Evolutionary conservation across 1,284 basidiomycete genomes (phyloP).

Genomic region (Naganishia albida): DNA sequence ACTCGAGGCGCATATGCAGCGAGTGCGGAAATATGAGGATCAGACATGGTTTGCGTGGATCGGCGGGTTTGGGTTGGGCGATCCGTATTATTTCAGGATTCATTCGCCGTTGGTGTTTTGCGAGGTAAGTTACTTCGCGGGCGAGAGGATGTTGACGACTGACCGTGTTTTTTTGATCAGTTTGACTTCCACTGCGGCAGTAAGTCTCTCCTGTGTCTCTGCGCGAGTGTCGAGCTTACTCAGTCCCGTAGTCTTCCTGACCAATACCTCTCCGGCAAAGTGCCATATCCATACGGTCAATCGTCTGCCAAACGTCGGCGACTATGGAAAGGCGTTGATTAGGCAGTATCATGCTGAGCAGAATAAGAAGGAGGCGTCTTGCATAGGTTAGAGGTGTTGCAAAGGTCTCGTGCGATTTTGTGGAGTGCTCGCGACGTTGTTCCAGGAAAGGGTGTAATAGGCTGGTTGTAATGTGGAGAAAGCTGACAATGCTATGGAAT

Average conservation of each 20-base stretch:
- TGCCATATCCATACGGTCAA: slow-evolving; percentile 52
- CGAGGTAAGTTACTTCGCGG: slow-evolving; percentile 40
- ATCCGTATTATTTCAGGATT: slow-evolving; percentile 52
- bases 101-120: slow-evolving; percentile 47
- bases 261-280: slow-evolving; percentile 51
- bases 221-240: slow-evolving; percentile 42
- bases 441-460: no score
- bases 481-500: no score
- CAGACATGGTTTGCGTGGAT: slow-evolving; percentile 51
- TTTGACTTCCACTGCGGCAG: slow-evolving; percentile 52
- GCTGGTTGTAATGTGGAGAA: no score
- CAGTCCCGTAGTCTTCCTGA: slow-evolving; percentile 44
- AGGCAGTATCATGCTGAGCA: slow-evolving; percentile 37
- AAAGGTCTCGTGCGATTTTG: not conserved
- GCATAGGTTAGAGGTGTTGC: not conserved
- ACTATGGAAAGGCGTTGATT: slow-evolving; percentile 49
- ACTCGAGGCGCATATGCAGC: slow-evolving; percentile 40
- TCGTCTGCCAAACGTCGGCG: slow-evolving; percentile 47
- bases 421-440: no score
- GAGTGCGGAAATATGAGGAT: slow-evolving; percentile 38
- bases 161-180: slow-evolving; percentile 13
- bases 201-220: slow-evolving; percentile 43
- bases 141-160: not conserved
- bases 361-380: not conserved
- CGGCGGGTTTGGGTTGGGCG: slow-evolving; percentile 45